Percentiles rank a stretch among this genome's conserved stretches.
phyloP scores from a whole-genome alignment of 2,329 filamentous ascomycete species.

The Phialophora verrucosa region DNA sequence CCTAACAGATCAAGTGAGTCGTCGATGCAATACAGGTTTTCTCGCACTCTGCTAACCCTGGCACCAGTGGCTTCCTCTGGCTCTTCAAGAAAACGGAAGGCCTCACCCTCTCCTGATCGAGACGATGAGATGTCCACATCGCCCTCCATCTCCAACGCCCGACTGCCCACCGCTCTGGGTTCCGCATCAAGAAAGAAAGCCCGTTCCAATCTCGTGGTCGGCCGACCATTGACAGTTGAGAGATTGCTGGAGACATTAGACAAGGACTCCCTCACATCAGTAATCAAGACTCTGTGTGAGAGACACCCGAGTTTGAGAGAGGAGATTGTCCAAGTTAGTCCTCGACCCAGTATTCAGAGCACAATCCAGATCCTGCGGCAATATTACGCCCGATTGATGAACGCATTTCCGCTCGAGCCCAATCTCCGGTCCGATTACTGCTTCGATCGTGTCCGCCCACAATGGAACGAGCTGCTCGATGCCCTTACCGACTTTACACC shows the following conservation, averaged over 20 bases:
- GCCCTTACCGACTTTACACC: conserved; percentile 93
- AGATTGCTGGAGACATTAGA: conserved; percentile 95
- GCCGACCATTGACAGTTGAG: conserved; percentile 68
- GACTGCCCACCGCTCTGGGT: conserved; percentile 70
- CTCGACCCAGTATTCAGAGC: conserved; percentile 81
- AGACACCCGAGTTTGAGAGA: conserved; percentile 83
- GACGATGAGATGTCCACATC: conserved; percentile 86
- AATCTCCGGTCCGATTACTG: conserved; percentile 87
- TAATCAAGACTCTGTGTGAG: conserved; percentile 91
- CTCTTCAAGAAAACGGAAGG: conserved; percentile 78
- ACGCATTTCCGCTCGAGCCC: conserved; percentile 83
- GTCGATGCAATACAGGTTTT: conserved; percentile 9
- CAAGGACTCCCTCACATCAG: conserved; percentile 77
- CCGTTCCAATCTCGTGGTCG: conserved; percentile 69
- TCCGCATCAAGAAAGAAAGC: conserved; percentile 71
- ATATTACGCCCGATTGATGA: conserved; percentile 79
- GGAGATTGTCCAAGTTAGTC: conserved; percentile 82
- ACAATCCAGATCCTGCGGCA: conserved; percentile 79
- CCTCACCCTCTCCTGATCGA: conserved; percentile 47
- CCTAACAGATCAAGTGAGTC: conserved; percentile 64
- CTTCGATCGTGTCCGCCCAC: conserved; percentile 88
- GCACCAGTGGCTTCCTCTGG: conserved; percentile 44
- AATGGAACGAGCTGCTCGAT: conserved; percentile 79
- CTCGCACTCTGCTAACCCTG: conserved; percentile 21
- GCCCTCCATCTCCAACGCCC: conserved; percentile 79